These are phyloP conservation scores for Pichia sp. DNA, from an alignment of 1,139 yeast species.

Conservation along the genomic window DNA sequence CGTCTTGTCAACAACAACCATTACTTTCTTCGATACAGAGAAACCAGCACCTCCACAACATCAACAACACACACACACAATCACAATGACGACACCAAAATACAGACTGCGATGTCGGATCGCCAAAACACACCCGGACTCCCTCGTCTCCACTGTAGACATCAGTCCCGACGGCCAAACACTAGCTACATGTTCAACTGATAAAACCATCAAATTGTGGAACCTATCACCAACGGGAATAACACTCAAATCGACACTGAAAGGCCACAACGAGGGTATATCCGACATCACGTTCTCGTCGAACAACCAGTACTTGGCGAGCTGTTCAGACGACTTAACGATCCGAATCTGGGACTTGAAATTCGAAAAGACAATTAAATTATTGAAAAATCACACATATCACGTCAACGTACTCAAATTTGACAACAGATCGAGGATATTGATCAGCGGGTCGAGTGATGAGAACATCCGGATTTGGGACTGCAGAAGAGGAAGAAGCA, in stretches of 20 bases:
- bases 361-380: slow-evolving; percentile 51
- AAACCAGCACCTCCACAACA: no score
- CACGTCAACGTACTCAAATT: slow-evolving; percentile 76
- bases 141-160: slow-evolving; percentile 38
- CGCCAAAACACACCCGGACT: slow-evolving; percentile 9
- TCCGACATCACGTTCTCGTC: slow-evolving; percentile 78
- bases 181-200: slow-evolving; percentile 56
- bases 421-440: slow-evolving; percentile 70
- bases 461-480: slow-evolving; percentile 95
- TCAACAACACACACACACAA: no score
- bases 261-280: slow-evolving; percentile 68
- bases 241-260: slow-evolving; percentile 38
- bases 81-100: background rate
- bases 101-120: slow-evolving; percentile 19
- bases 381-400: slow-evolving; percentile 79
- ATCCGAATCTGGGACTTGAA: slow-evolving; percentile 69
- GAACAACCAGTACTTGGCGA: slow-evolving; percentile 69
- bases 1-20: no score
- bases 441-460: slow-evolving; percentile 85
- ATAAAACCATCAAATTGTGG: slow-evolving; percentile 45
- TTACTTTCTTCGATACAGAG: no score
- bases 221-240: slow-evolving; percentile 1
- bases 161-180: slow-evolving; percentile 63
- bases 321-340: slow-evolving; percentile 86
- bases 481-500: slow-evolving; percentile 61